Evolutionary conservation across 1,284 basidiomycete genomes (phyloP), one percentile per base, ranked within the genome.

Genomic region (Trichosporon coremiiforme): DNA sequence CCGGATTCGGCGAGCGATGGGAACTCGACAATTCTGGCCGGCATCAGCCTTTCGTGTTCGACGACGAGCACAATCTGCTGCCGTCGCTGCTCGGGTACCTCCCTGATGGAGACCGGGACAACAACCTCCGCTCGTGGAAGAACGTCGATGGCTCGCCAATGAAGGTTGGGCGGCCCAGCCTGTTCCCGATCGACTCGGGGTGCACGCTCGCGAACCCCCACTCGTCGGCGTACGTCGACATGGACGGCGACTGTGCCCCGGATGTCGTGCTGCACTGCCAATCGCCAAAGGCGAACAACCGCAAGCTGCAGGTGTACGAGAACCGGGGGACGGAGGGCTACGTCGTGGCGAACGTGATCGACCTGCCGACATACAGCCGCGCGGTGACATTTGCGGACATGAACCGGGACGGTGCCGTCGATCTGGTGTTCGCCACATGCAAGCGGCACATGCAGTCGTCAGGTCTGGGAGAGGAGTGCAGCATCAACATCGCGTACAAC

Each of bases 341-440:
- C 83, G 83, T 84, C 2, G 86, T 96, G 2, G 88, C 90, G 0
- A 88, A 89, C 68, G 84, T 87, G 64, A 91, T 90, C 4, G 77
- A 85, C 15, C 86, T 99, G 29, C 96, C 97, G 0, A 76, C 85
- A 10, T 94, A 93, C 0, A 87, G 89, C 1, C 93, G 93, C 73
- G 86, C 90, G 0, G 87, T 98, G 22, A 89, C 91, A 0, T 98
- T 98, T 77, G 94, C 93, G 22, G 97, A 99, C 75, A 89, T 99
- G 76, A 94, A 97, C 79, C 89, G 97, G 13, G 97, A 99, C 77
- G 96, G 96, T 0, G 96, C 95, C 0, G 92, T 98, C 62, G 96
- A 99, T 81, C 89, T 99, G 86, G 87, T 99, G 64, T 95, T 98
- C 77, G 88, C 93, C 0, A 91, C 91, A 0, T 99, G 96, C 81